Evolutionary conservation across 1,284 basidiomycete species (phyloP), one percentile per base, ranked within the genome.

Genomic region (Hemileia vastatrix): DNA sequence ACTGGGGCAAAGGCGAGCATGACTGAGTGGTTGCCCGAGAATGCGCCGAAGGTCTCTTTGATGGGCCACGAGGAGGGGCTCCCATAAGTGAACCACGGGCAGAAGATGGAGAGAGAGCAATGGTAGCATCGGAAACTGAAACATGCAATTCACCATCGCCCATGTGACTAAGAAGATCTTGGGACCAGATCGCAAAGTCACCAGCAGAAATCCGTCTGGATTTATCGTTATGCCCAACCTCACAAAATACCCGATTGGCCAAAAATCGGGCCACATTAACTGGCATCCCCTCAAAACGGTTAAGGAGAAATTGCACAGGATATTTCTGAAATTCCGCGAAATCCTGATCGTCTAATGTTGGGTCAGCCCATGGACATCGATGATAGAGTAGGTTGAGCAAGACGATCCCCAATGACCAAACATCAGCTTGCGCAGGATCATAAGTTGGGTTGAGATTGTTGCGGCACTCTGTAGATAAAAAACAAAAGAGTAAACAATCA

Each of bases 361-460:
- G 94, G 76, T 98, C 95, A 54, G 88, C 88, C 91, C 95, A 99
- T 18, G 94, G 94, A 77, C 95, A 97, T 77, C 85, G 89, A 77
- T 98, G 94, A 79, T 96, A 99, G 76, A 98, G 81, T 86, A 98
- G 90, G 77, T 98, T 98, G 81, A 98, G 90, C 69, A 98, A 83
- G 65, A 98, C 94, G 74, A 98, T 94, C 64, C 94, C 95, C 67
- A 98, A 83, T 27, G 93, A 97, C 94, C 94, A 98, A 60, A 97
- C 90, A 78, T 98, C 94, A 65, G 95, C 94, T 66, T 90, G 89
- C 69, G 86, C 87, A 61, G 94, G 92, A 69, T 86, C 83, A 80
- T 98, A 98, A 53, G 86, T 88, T 65, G 90, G 89, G 31, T 88
- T 87, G 68, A 94, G 81, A 77, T 97, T 96, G 81, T 98, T 97